These are phyloP conservation scores for Ophiocordyceps camponoti-saundersi DNA, from an alignment of 2,329 filamentous ascomycete genomes.

Conservation along the genomic window DNA sequence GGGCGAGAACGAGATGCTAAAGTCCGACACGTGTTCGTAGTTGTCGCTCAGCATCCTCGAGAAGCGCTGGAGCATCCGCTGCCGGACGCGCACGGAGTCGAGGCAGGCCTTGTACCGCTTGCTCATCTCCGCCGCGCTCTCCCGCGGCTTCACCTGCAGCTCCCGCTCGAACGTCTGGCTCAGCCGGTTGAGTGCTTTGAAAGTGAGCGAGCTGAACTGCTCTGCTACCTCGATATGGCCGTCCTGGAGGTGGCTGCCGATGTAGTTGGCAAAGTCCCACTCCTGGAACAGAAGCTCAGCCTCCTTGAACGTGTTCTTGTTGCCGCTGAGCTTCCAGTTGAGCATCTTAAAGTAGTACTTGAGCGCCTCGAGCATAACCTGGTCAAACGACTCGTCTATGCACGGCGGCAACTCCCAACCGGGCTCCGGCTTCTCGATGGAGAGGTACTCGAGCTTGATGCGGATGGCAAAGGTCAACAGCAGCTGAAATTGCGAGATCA, in stretches of 20 bases:
- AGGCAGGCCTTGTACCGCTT: conserved; percentile 92
- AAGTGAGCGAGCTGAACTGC: conserved; percentile 88
- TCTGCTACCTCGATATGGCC: conserved; percentile 95
- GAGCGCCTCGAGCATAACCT: conserved; percentile 76
- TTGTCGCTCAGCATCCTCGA: conserved; percentile 78
- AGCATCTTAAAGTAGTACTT: conserved; percentile 98
- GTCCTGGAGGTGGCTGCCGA: conserved; percentile 77
- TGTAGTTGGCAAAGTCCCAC: conserved; percentile 93
- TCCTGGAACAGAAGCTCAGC: conserved; percentile 94
- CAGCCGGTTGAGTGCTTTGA: conserved; percentile 76
- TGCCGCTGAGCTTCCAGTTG: conserved; percentile 92
- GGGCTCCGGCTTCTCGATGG: conserved; percentile 69
- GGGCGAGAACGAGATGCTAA: conserved; percentile 59
- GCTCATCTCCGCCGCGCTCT: conserved; percentile 77
- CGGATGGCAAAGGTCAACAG: conserved; percentile 78
- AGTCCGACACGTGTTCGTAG: conserved; percentile 94
- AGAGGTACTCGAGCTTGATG: conserved; percentile 78
- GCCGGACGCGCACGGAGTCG: conserved; percentile 88
- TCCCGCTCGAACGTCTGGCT: conserved; percentile 87
- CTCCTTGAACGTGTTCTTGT: conserved; percentile 99
- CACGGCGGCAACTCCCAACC: conserved; percentile 94
- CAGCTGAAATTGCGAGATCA: conserved; percentile 94
- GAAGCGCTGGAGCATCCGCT: conserved; percentile 92
- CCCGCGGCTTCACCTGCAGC: conserved; percentile 66
- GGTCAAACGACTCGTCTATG: conserved; percentile 92